These are phyloP conservation scores for Musa troglodytarum DNA, from an alignment of 176 grass and related monocot species.

Conservation along the genomic window DNA sequence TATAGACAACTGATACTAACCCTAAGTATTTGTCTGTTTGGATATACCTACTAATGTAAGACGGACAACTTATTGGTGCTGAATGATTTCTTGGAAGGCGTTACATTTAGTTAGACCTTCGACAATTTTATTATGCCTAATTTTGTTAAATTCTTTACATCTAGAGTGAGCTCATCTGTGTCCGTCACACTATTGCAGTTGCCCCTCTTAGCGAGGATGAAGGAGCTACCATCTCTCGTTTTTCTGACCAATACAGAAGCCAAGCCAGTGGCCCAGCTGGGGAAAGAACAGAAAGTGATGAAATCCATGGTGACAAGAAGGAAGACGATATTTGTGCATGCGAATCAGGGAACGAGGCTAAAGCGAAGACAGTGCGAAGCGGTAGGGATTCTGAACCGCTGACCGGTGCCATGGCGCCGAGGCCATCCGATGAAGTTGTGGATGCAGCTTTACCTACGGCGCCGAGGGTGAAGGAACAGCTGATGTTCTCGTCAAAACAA, in stretches of 20 bases:
- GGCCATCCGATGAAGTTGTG: constrained; percentile 14
- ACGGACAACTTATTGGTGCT: too few relatives aligned
- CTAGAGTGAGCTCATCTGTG: background rate
- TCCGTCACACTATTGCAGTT: constrained; percentile 27
- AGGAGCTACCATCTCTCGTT: background rate
- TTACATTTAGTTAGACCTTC: too few relatives aligned
- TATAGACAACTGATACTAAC: background rate
- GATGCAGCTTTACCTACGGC: background rate
- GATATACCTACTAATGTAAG: too few relatives aligned
- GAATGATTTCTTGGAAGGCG: too few relatives aligned
- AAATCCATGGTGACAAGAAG: background rate
- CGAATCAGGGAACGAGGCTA: constrained; percentile 5
- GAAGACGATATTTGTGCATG: constrained; percentile 7
- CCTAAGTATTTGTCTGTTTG: background rate
- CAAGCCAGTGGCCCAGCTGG: background rate
- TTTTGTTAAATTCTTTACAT: background rate
- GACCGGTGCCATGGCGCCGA: constrained; percentile 6
- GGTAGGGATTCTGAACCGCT: constrained; percentile 12
- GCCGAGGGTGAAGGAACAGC: constrained; percentile 7
- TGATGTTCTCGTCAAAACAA: constrained; percentile 39
- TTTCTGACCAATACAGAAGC: constrained; percentile 5
- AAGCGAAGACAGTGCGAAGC: constrained; percentile 1
- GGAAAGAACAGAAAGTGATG: constrained; percentile 17
- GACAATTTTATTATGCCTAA: background rate
- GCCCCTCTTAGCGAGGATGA: constrained; percentile 9